Percentiles rank a stretch among this genome's conserved stretches.
Evolutionary conservation across 805 yeast species (phyloP).

Genomic region (Candida endomychidarum): DNA sequence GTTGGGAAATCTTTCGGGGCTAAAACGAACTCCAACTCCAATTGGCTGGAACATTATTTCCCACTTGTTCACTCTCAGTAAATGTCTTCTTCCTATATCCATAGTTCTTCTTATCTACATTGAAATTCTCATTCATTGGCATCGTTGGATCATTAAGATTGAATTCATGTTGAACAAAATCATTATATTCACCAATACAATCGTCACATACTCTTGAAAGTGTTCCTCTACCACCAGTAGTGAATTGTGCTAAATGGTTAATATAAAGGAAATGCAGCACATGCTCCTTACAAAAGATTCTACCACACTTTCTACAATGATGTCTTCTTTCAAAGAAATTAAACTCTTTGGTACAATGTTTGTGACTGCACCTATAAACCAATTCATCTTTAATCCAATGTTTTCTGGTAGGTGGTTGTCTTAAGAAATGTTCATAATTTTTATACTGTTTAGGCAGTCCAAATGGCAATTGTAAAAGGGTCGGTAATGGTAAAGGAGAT

Average conservation of each 20-base stretch:
- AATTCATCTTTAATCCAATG: conserved; percentile 78
- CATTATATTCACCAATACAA: conserved; percentile 64
- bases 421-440: conserved; percentile 27
- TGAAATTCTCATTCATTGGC: background rate
- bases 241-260: conserved; percentile 59
- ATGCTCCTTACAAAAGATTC: conserved; percentile 72
- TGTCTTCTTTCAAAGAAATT: conserved; percentile 78
- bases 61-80: conserved; percentile 34
- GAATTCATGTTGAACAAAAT: conserved; percentile 42
- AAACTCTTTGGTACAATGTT: conserved; percentile 60
- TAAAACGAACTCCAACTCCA: conserved; percentile 80
- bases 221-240: conserved; percentile 66
- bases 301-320: conserved; percentile 86
- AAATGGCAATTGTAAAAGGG: conserved; percentile 12
- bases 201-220: conserved; percentile 68
- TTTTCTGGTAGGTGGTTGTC: conserved; percentile 50
- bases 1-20: background rate
- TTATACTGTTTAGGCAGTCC: conserved; percentile 16
- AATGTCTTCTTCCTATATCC: conserved; percentile 3
- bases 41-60: conserved; percentile 67
- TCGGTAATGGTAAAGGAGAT: conserved; percentile 13
- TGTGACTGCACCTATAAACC: conserved; percentile 58
- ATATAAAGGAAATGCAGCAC: conserved; percentile 55
- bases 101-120: conserved; percentile 1
- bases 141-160: conserved; percentile 19